Evolutionary conservation across 176 grass and related monocot species (phyloP).

Genomic region (Paspalum vaginatum): DNA sequence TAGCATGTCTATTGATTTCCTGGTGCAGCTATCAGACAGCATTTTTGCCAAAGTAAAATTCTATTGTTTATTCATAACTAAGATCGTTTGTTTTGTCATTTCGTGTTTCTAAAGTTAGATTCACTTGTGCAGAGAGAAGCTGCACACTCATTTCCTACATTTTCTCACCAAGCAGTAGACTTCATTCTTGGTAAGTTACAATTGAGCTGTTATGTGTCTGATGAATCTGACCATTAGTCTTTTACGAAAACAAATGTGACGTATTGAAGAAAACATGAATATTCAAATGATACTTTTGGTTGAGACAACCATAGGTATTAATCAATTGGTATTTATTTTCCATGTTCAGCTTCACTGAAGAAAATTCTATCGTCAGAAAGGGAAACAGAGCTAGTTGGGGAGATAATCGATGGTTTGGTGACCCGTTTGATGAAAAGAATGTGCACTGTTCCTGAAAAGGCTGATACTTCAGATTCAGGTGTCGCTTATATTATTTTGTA

Average conservation of each 20-base stretch:
- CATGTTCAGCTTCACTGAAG: constrained; percentile 77
- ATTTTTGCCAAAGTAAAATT: constrained; percentile 64
- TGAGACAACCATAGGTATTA: background rate
- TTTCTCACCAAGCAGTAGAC: constrained; percentile 92
- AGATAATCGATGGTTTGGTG: constrained; percentile 76
- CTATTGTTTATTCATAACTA: constrained; percentile 4
- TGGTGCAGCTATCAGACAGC: constrained; percentile 73
- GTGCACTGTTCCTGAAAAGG: constrained; percentile 59
- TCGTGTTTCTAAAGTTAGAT: constrained; percentile 34
- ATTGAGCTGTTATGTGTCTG: background rate
- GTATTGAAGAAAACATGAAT: background rate
- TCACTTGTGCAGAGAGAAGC: constrained; percentile 57
- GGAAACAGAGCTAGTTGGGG: constrained; percentile 67
- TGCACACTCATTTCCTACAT: constrained; percentile 62
- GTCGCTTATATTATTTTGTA: constrained; percentile 27
- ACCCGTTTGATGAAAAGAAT: constrained; percentile 87
- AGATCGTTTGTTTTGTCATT: background rate
- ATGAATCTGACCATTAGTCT: background rate
- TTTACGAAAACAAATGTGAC: background rate
- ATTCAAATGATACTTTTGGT: constrained; percentile 6
- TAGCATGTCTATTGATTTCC: constrained; percentile 76
- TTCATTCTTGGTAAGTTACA: constrained; percentile 75
- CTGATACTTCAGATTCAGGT: constrained; percentile 56
- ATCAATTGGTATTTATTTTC: constrained; percentile 26
- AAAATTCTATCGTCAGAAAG: constrained; percentile 69